phyloP scores from a whole-genome alignment of 164 flowering plant genomes.

The Umbellularia californica region DNA sequence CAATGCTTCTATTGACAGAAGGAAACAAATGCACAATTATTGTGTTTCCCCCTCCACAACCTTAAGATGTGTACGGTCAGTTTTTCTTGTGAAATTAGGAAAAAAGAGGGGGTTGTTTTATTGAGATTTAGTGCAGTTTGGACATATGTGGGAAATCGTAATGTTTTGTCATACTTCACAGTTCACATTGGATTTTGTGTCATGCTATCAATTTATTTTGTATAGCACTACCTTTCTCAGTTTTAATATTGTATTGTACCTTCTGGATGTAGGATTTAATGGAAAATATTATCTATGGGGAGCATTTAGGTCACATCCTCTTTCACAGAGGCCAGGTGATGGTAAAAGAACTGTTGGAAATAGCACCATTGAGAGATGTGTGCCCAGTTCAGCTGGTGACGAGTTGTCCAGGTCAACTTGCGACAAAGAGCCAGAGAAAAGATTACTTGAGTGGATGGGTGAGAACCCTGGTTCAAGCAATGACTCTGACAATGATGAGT shows the following conservation, averaged over 20 bases:
- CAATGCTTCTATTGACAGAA: too few species aligned
- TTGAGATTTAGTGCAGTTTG: neutral
- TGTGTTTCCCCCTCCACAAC: neutral
- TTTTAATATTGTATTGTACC: neutral
- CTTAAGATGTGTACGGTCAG: neutral
- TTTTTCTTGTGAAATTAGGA: neutral
- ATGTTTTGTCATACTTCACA: neutral
- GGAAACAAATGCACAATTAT: too few species aligned
- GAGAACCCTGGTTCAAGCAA: neutral
- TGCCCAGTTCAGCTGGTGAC: neutral
- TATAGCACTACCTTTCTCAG: neutral
- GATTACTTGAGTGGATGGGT: neutral
- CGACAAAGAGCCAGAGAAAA: neutral
- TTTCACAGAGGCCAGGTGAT: neutral
- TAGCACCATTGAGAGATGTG: neutral
- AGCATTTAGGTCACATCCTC: slow-evolving; percentile 19
- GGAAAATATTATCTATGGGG: slow-evolving; percentile 36
- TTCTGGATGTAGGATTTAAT: slow-evolving; percentile 23
- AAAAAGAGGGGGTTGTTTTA: neutral
- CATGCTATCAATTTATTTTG: neutral
- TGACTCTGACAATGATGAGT: neutral
- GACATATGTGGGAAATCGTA: neutral
- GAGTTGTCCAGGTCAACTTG: neutral
- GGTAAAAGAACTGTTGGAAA: neutral
- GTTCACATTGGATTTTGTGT: neutral